A percentile compares a stretch with the other conserved stretches of the same genome.
phyloP scores from a whole-genome alignment of 2,329 filamentous ascomycete genomes.

The Calonectria pauciramosa region DNA sequence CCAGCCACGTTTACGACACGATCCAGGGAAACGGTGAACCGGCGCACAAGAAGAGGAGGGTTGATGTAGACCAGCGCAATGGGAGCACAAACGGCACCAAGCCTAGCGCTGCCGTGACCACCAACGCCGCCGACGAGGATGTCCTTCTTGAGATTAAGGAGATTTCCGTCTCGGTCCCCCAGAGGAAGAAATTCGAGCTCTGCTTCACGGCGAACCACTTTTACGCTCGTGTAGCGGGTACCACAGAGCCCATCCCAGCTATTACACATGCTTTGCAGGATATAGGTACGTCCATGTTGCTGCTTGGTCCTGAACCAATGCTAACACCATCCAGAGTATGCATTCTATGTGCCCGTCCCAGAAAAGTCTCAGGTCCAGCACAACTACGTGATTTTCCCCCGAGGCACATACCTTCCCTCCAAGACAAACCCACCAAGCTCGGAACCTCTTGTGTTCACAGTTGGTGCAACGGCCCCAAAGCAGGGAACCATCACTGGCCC shows the following conservation, averaged over 20 bases:
- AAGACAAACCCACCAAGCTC: constrained; percentile 57
- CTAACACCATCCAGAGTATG: constrained; percentile 62
- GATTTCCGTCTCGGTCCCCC: constrained; percentile 76
- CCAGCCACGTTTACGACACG: constrained; percentile 63
- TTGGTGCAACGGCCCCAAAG: constrained; percentile 72
- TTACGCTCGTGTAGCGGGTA: constrained; percentile 68
- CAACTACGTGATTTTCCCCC: constrained; percentile 75
- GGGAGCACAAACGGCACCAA: constrained; percentile 32
- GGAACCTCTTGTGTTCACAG: constrained; percentile 76
- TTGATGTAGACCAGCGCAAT: constrained; percentile 58
- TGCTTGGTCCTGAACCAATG: neutral
- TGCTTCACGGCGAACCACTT: constrained; percentile 72
- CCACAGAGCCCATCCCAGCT: constrained; percentile 64
- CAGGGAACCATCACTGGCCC: constrained; percentile 68
- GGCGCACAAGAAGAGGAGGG: constrained; percentile 65
- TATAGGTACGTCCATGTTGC: constrained; percentile 63
- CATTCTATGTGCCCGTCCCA: constrained; percentile 75
- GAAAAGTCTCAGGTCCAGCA: constrained; percentile 76
- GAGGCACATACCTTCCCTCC: constrained; percentile 65
- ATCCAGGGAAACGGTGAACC: constrained; percentile 59
- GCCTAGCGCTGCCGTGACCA: constrained; percentile 36
- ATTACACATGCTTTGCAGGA: constrained; percentile 73
- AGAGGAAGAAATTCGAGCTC: constrained; percentile 77
- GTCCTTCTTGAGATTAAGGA: constrained; percentile 74
- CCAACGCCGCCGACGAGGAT: constrained; percentile 62